Evolutionary conservation across 164 flowering plant genomes (phyloP).

Genomic region (Piper betle): DNA sequence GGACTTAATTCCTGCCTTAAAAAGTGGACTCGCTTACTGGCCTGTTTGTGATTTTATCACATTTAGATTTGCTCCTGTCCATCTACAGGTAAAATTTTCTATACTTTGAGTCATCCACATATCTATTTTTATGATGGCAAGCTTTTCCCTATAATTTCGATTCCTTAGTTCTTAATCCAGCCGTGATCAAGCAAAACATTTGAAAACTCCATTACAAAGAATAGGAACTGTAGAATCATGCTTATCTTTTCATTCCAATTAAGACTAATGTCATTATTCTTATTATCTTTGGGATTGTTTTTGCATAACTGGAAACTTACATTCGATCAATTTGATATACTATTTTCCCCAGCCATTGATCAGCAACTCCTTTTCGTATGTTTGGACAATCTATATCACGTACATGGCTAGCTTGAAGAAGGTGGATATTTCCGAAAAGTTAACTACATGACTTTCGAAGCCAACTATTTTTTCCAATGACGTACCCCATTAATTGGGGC

Average conservation of each 20-base stretch:
- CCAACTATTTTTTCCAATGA: not conserved
- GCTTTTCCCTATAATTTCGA: too few species aligned
- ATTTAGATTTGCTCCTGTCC: slow-evolving; percentile 68
- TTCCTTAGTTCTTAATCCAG: too few species aligned
- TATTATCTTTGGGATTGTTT: not conserved
- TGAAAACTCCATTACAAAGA: too few species aligned
- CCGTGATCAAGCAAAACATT: too few species aligned
- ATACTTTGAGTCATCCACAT: too few species aligned
- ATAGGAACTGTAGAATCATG: too few species aligned
- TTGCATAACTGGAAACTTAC: not conserved
- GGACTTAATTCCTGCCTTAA: slow-evolving; percentile 64
- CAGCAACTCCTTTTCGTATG: slow-evolving; percentile 62
- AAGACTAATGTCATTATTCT: not conserved
- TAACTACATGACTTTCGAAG: not conserved
- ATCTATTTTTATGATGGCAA: too few species aligned
- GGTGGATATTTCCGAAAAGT: slow-evolving; percentile 10
- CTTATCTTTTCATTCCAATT: too few species aligned
- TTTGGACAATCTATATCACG: slow-evolving; percentile 84
- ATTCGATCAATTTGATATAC: slow-evolving; percentile 3
- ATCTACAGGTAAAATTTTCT: slow-evolving; percentile 54
- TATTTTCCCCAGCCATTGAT: slow-evolving; percentile 52
- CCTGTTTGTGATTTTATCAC: slow-evolving; percentile 78
- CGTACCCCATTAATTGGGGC: too few species aligned
- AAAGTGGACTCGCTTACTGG: slow-evolving; percentile 62
- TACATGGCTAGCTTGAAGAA: slow-evolving; percentile 78